Percentiles rank a stretch among this genome's conserved stretches.
phyloP scores from a whole-genome alignment of 257 asterid species.

The Thymus mandschuricus region DNA sequence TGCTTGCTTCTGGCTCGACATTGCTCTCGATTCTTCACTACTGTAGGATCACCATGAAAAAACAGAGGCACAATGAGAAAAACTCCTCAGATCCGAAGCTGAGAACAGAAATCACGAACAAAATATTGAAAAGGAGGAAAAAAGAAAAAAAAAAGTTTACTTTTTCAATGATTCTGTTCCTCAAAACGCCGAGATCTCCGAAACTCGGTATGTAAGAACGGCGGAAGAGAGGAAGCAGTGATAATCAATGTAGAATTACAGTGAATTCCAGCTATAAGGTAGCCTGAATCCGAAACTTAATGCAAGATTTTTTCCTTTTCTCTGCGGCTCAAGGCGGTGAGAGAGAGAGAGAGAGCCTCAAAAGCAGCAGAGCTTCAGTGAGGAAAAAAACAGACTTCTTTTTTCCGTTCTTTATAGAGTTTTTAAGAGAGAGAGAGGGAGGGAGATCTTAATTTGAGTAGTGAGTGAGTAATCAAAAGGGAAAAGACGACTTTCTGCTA shows the following conservation, averaged over 20 bases:
- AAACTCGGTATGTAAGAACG: neutral
- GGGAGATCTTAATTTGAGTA: conserved; percentile 11
- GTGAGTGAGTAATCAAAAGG: conserved; percentile 29
- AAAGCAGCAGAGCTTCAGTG: conserved; percentile 33
- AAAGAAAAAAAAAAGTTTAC: conserved; percentile 20
- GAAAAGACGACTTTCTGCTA: conserved; percentile 34
- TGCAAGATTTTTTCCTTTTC: conserved; percentile 27
- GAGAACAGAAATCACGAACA: conserved; percentile 4
- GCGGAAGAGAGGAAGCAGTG: neutral
- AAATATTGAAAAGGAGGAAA: neutral
- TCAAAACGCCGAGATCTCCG: conserved; percentile 27
- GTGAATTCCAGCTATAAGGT: neutral
- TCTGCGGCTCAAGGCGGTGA: conserved; percentile 38
- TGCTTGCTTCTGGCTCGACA: conserved; percentile 70
- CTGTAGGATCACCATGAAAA: neutral
- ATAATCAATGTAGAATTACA: conserved; percentile 30
- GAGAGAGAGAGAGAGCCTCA: neutral
- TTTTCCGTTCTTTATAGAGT: conserved; percentile 27
- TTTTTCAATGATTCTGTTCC: conserved; percentile 35
- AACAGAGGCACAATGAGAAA: conserved; percentile 30
- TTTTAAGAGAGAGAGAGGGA: conserved; percentile 22
- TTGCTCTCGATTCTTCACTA: conserved; percentile 31
- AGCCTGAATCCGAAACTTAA: conserved; percentile 14
- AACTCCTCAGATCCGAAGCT: conserved; percentile 43
- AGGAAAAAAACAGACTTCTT: conserved; percentile 28